Evolutionary conservation across 2,329 filamentous ascomycete genomes (phyloP), one percentile per base, ranked within the genome.

Genomic region (Knufia fluminis): DNA sequence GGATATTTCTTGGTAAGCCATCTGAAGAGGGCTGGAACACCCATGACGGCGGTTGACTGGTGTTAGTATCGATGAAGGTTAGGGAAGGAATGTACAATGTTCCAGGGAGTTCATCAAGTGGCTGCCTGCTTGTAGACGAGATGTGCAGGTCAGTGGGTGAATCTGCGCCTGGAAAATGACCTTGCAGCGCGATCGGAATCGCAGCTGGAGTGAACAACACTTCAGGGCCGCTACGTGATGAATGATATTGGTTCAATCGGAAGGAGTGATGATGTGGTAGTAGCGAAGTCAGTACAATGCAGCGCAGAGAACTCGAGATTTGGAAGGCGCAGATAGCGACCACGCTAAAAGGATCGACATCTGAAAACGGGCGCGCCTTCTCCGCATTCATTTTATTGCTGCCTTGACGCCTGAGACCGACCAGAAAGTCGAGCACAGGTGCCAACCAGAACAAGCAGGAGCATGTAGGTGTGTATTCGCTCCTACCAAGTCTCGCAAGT

Each of bases 1-100:
- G 92, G 92, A 64, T 97, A 96, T 66, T 94, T 97, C 72, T 83
- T 86, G 68, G 88, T 94, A 53, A 97, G 82, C 89, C 90, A 98
- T 78, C 90, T 79, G 69, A 96, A 97, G 57, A 92, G 85, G 54
- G 90, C 89, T 59, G 89, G 89, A 62, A 95, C 90, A 84, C 89
- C 89, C 89, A 95, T 95, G 51, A 55, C 63, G 57, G 52, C 52
- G 51, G 31, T 36, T 35, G 16, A 19, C n/a, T 28, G 22, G 14
- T 12, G 24, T 16, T 10, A 23, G 40, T 26, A 24, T 7, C 7
- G 17, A n/a, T 38, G 12, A n/a, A 16, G 35, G 8, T 38, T 7
- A n/a, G 8, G n/a, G 40, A 14, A 28, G 14, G 19, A 28, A 43
- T 6, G 22, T 10, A 26, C 22, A 26, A n/a, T 24, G 8, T 24